Evolutionary conservation across 768 basidiomycete species (phyloP), one percentile per base, ranked within the genome.

Genomic region (Hortiboletus campestris): DNA sequence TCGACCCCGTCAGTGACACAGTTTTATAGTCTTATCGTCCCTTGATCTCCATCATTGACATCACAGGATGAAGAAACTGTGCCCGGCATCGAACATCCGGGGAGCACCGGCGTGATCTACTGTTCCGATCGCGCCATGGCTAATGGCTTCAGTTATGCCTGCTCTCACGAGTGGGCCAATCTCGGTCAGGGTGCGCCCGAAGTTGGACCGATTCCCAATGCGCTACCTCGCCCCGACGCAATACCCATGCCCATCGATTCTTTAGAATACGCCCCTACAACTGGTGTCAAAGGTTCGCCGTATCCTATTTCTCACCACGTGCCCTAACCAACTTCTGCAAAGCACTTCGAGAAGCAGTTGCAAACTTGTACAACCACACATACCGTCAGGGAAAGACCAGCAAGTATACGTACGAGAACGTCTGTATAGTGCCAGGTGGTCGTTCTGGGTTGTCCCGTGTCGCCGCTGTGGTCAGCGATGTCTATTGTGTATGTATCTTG

Each of bases 61-160:
- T 57, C 53, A 17, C 55, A 89, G 81, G 88, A 91, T 62, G 92
- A 94, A 63, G 92, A 95, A 74, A 93, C 92, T 1, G 84, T 95
- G 5, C 93, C 92, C 19, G 92, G 91, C 46, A 90, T 91, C 64
- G 81, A 86, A 66, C 90, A 91, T 67, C 91, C 91, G 2, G 83
- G 83, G 34, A 73, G 73, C 62, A 80, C 79, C 1, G 76, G 80
- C 56, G 84, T 86, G 28, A 85, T 95, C 65, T 97, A 95, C 69
- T 94, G 93, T 72, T 92, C 90, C 2, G 91, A 94, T 67, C 85
- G 94, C 55, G 91, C 94, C n/a, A 91, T 93, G 77, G 93, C 93
- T 12, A 96, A 97, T 67, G 94, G 94, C 10, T 97, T 94, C 77
- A 86, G 75, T 60, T 89, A 91, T 62, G 82, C 88, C 55, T 76